phyloP scores from a whole-genome alignment of 257 asterid species.

The Catharanthus roseus region DNA sequence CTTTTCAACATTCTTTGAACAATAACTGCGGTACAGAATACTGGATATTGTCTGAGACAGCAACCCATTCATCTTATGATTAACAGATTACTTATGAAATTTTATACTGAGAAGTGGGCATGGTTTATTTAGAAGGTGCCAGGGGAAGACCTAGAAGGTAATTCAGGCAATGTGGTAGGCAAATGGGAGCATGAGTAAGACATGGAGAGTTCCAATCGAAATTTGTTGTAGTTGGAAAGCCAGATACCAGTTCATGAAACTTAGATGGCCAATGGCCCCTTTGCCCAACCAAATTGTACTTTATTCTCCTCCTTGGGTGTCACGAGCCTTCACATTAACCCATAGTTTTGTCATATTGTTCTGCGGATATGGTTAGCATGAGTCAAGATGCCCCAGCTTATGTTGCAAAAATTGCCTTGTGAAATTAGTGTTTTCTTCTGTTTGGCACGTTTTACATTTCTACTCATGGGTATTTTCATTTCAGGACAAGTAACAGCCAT shows the following conservation, averaged over 20 bases:
- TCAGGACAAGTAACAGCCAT: slow-evolving; percentile 56
- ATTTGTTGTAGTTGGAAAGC: neutral
- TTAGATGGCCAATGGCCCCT: neutral
- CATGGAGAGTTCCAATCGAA: neutral
- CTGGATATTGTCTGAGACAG: neutral
- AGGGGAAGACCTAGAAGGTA: neutral
- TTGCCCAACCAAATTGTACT: neutral
- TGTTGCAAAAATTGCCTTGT: neutral
- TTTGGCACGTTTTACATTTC: neutral
- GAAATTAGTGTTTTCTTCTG: neutral
- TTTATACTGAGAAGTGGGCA: neutral
- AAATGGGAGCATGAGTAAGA: neutral
- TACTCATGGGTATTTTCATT: slow-evolving; percentile 10
- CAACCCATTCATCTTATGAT: neutral
- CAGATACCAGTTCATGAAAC: neutral
- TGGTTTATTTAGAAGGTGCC: neutral
- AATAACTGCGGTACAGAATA: neutral
- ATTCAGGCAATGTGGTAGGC: neutral
- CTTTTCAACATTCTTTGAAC: neutral
- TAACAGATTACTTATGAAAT: neutral
- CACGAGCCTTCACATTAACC: neutral
- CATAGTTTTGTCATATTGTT: neutral
- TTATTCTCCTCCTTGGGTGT: neutral
- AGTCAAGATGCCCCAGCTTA: neutral
- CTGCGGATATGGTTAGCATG: neutral